These are phyloP conservation scores for Metrosideros polymorpha DNA, from an alignment of 441 rosid species.

Conservation along the genomic window DNA sequence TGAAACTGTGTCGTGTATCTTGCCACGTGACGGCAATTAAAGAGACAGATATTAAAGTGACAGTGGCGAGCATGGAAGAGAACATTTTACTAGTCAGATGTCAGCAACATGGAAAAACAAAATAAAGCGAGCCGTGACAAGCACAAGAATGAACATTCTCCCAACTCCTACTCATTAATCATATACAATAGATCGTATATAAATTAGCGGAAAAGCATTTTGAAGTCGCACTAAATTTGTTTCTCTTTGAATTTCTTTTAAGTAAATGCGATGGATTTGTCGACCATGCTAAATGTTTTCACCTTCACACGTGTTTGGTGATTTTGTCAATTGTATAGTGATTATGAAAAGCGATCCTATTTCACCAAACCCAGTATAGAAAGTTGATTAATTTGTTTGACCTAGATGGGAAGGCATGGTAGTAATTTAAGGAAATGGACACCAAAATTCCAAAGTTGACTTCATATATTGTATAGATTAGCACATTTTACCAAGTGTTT, in stretches of 20 bases:
- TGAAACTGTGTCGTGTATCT: background rate
- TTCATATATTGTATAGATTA: background rate
- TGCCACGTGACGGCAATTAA: background rate
- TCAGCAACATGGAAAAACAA: background rate
- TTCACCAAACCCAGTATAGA: background rate
- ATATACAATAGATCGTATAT: background rate
- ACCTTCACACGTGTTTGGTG: background rate
- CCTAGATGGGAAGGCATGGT: background rate
- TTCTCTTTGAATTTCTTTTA: background rate
- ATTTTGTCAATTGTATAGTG: background rate
- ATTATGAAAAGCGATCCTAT: background rate
- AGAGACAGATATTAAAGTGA: background rate
- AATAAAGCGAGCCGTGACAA: background rate
- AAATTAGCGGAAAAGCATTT: background rate
- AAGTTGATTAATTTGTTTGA: background rate
- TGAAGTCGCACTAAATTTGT: background rate
- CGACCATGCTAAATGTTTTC: background rate
- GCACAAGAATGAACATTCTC: background rate
- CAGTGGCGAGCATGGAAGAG: background rate
- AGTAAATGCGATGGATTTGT: background rate
- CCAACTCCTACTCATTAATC: background rate
- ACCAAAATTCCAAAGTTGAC: background rate
- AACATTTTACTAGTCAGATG: background rate
- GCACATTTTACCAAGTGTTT: background rate
- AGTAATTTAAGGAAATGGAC: background rate